Evolutionary conservation across 2,329 filamentous ascomycete species (phyloP).

Genomic region (Coniochaeta ligniaria): DNA sequence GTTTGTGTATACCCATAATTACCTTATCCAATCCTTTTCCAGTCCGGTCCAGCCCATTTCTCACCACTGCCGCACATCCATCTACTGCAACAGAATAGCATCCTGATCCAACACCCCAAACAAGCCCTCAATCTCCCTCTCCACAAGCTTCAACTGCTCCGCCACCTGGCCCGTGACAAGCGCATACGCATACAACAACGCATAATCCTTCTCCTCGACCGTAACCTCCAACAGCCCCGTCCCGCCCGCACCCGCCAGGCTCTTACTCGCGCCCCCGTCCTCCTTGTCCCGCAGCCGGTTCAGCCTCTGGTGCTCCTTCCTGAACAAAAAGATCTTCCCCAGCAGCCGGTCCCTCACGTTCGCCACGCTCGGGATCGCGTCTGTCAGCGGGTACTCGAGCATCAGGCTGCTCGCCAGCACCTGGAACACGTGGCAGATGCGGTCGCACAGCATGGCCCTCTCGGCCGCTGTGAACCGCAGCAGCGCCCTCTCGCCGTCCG

Average conservation of each 20-base stretch:
- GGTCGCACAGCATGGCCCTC: constrained; percentile 71
- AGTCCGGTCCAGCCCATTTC: neutral
- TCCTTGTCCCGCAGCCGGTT: constrained; percentile 23
- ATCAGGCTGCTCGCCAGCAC: constrained; percentile 92
- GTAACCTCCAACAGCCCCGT: constrained; percentile 19
- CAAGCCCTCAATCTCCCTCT: constrained; percentile 52
- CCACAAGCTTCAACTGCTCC: constrained; percentile 54
- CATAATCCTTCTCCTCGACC: constrained; percentile 74
- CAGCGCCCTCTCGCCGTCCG: constrained; percentile 73
- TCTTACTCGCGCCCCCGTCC: constrained; percentile 3
- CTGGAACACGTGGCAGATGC: constrained; percentile 81
- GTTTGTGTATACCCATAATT: neutral
- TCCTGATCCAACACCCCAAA: constrained; percentile 59
- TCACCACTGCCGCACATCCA: neutral
- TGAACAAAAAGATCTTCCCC: constrained; percentile 80
- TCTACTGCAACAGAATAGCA: constrained; percentile 46
- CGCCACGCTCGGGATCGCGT: constrained; percentile 78
- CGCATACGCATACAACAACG: constrained; percentile 85
- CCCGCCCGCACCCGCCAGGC: constrained; percentile 11
- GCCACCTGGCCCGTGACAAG: constrained; percentile 61
- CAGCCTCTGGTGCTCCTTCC: constrained; percentile 46
- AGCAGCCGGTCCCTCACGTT: constrained; percentile 75
- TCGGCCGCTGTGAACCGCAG: constrained; percentile 74
- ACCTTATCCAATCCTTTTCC: neutral
- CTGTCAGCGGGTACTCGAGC: constrained; percentile 86